Conservation (phyloP, 2,329 filamentous ascomycete species). For the Beauveria sp. region DNA sequence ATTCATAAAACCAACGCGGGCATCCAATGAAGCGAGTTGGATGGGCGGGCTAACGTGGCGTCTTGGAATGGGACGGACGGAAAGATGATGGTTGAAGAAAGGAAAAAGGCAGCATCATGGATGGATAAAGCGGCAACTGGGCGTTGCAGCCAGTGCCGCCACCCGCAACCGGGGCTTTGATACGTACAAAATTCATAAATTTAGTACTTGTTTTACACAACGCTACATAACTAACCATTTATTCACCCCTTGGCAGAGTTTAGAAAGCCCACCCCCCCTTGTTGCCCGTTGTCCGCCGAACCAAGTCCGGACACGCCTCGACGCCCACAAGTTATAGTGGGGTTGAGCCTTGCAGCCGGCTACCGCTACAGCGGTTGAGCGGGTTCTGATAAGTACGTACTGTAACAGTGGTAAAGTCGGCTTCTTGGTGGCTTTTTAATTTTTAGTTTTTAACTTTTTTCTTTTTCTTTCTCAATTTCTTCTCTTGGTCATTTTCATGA, state of each 20-base stretch:
- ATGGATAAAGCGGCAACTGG: constrained; percentile 4
- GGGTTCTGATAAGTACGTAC: no score
- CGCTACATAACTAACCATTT: no score
- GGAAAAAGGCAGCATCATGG: background rate
- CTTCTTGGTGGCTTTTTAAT: background rate
- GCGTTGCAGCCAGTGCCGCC: background rate
- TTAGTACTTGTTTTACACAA: no score
- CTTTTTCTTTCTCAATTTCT: background rate
- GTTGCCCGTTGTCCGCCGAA: no score
- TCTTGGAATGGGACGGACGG: background rate
- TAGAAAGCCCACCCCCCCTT: background rate
- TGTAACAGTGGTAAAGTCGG: background rate
- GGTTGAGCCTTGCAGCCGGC: background rate
- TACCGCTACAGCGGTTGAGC: no score
- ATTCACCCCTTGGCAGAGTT: no score
- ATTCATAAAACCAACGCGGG: background rate
- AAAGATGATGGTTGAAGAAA: no score
- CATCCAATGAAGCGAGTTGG: background rate
- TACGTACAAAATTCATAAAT: no score
- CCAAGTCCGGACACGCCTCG: no score
- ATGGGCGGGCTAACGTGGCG: background rate
- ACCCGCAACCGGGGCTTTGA: no score
- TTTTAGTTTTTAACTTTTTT: background rate
- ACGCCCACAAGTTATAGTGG: background rate
- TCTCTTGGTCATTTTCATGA: no score